Percentiles rank a stretch among this genome's conserved stretches.
Conservation (phyloP, 1,139 yeast species). For the Yamadazyma dushanensis region DNA sequence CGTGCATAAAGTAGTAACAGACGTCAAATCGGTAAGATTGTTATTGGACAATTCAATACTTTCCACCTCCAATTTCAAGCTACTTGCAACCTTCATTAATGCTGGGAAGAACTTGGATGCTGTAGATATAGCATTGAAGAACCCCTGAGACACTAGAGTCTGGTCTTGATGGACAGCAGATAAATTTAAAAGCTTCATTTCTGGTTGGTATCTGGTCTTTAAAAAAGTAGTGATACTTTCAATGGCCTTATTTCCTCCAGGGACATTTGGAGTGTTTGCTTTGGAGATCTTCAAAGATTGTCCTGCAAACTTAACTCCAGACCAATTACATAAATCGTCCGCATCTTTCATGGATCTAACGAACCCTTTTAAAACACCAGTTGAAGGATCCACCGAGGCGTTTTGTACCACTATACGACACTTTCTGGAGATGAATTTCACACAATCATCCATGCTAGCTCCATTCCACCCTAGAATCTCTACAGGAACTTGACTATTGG, state of each 20-base stretch:
- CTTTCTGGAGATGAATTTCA: conserved; percentile 69
- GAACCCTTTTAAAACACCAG: conserved; percentile 56
- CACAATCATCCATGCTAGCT: conserved; percentile 66
- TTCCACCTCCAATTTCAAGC: conserved; percentile 54
- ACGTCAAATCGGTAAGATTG: conserved; percentile 59
- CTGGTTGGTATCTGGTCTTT: conserved; percentile 64
- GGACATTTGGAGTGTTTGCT: conserved; percentile 16
- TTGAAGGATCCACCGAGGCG: conserved; percentile 36
- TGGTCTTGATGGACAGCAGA: conserved; percentile 70
- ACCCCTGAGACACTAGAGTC: conserved; percentile 58
- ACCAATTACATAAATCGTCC: conserved; percentile 56
- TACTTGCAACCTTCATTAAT: conserved; percentile 77
- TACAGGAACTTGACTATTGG: conserved; percentile 44
- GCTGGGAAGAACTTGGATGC: conserved; percentile 88
- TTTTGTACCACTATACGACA: conserved; percentile 57
- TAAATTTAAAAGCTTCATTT: conserved; percentile 66
- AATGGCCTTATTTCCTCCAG: conserved; percentile 27
- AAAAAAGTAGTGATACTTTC: conserved; percentile 63
- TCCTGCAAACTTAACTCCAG: conserved; percentile 84
- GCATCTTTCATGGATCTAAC: conserved; percentile 61
- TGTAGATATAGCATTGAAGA: conserved; percentile 60
- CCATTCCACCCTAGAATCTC: conserved; percentile 84
- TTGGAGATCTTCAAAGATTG: conserved; percentile 53
- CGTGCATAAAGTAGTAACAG: conserved; percentile 65
- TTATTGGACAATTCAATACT: conserved; percentile 79